These are phyloP conservation scores for Bocquillonia castaneifolia DNA, from an alignment of 441 rosid species.

Conservation along the genomic window DNA sequence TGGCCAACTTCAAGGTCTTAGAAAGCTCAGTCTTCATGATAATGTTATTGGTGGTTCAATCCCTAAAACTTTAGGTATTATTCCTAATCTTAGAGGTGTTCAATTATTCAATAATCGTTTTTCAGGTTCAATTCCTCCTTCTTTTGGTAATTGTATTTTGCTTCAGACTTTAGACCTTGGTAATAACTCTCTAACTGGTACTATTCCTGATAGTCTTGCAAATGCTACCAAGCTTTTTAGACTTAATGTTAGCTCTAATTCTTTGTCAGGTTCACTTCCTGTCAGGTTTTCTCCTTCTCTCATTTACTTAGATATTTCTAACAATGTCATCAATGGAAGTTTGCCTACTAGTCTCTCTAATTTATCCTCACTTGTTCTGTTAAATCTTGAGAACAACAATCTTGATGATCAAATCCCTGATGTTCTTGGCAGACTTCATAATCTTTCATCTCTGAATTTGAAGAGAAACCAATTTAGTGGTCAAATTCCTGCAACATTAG, in stretches of 20 bases:
- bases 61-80: constrained; percentile 54
- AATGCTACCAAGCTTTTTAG: constrained; percentile 60
- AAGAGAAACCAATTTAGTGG: constrained; percentile 47
- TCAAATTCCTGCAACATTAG: constrained; percentile 47
- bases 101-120: constrained; percentile 65
- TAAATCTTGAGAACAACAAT: constrained; percentile 37
- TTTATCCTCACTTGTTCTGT: constrained; percentile 36
- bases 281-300: constrained; percentile 42
- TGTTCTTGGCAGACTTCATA: constrained; percentile 40
- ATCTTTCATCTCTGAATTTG: constrained; percentile 51
- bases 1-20: constrained; percentile 66
- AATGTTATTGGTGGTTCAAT: constrained; percentile 57
- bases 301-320: constrained; percentile 41
- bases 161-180: constrained; percentile 74
- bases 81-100: constrained; percentile 67
- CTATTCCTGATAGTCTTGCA: constrained; percentile 53
- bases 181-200: constrained; percentile 51
- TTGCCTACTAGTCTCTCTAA: constrained; percentile 35
- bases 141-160: constrained; percentile 51
- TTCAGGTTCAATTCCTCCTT: constrained; percentile 61
- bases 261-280: constrained; percentile 54
- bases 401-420: constrained; percentile 45
- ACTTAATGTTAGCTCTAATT: constrained; percentile 63
- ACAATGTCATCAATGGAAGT: constrained; percentile 44
- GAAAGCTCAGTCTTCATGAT: constrained; percentile 75